Conservation (phyloP, 306 rosid genomes). For the Castanospermum australe region DNA sequence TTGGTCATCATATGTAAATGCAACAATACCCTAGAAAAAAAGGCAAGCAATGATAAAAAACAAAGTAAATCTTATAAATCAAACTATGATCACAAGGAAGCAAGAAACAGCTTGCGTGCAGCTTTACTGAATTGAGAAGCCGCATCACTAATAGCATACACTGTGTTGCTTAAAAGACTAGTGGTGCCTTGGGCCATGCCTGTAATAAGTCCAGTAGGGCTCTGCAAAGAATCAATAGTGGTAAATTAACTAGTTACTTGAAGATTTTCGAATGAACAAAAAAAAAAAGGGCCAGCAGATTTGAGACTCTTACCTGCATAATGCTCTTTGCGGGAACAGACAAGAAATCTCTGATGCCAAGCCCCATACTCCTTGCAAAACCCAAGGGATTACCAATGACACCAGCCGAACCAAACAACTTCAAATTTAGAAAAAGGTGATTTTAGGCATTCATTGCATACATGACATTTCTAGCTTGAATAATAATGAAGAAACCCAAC, state of each 20-base stretch:
- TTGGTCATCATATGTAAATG: conserved; percentile 93
- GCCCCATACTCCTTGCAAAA: conserved; percentile 90
- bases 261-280: no score
- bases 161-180: conserved; percentile 91
- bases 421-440: conserved; percentile 35
- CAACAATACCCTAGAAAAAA: conserved; percentile 79
- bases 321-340: conserved; percentile 86
- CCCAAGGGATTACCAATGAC: conserved; percentile 98
- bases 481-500: neutral
- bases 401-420: conserved; percentile 98
- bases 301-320: conserved; percentile 87
- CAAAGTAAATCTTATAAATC: neutral
- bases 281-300: no score
- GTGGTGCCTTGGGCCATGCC: conserved; percentile 96
- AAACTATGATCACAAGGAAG: conserved; percentile 13
- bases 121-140: conserved; percentile 96
- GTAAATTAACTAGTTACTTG: no score
- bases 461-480: neutral
- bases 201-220: conserved; percentile 84
- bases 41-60: conserved; percentile 13
- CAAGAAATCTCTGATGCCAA: no score
- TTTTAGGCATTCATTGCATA: neutral
- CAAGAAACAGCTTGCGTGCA: conserved; percentile 79
- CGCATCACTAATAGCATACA: conserved; percentile 93
- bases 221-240: no score